These are phyloP conservation scores for Trichoderma sp. DNA, from an alignment of 2,329 filamentous ascomycete genomes.

Conservation along the genomic window DNA sequence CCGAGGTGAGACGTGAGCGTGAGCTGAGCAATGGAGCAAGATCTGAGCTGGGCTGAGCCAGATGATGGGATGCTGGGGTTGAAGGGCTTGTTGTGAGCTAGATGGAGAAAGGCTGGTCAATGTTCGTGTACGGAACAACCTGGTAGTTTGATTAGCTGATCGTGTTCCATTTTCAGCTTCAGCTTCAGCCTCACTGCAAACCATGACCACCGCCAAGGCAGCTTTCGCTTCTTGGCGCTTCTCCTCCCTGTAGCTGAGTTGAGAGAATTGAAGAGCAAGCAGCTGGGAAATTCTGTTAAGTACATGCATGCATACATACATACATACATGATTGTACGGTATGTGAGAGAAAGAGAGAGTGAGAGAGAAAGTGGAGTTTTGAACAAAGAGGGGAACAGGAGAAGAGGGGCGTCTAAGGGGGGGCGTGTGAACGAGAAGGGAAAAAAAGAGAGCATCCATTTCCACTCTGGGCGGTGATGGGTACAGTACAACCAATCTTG, in stretches of 20 bases:
- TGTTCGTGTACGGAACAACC: not conserved
- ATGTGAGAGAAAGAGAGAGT: not conserved
- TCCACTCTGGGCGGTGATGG: not conserved
- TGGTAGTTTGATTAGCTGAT: not conserved
- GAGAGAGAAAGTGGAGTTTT: not conserved
- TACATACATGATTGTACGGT: not conserved
- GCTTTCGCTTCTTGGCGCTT: not conserved
- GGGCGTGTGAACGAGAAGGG: not conserved
- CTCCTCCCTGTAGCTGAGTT: not conserved
- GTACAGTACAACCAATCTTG: not conserved
- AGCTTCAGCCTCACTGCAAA: not conserved
- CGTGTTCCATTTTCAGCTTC: not conserved
- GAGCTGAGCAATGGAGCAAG: not conserved
- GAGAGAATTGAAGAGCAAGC: not conserved
- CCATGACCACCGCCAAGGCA: not conserved
- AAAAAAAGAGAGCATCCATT: not conserved
- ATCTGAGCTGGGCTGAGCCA: not conserved
- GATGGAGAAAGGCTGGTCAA: not conserved
- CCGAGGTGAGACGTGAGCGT: not conserved
- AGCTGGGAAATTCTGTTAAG: not conserved
- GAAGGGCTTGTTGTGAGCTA: not conserved
- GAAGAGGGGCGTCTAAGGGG: not conserved
- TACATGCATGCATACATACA: not conserved
- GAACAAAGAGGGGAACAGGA: not conserved
- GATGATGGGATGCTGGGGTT: not conserved